Base-by-base conservation (phyloP, 768 basidiomycete species). In the Boletus eberwhitei region DNA sequence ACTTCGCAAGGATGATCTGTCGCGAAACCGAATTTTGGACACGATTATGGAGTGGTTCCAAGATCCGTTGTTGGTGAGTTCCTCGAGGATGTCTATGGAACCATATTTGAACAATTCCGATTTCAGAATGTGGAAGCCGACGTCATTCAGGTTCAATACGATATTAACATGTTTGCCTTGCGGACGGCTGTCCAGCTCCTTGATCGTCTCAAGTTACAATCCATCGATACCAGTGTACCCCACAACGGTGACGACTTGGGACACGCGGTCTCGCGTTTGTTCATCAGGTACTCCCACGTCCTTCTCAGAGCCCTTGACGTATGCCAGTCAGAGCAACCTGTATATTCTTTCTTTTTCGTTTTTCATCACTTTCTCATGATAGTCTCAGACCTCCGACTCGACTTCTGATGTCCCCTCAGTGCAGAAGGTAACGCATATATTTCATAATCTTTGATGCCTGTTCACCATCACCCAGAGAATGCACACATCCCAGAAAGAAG, bases 21-120 rank as follows among this genome's bases (percentile, higher is more conserved):
- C 83, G 14, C 82, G 90, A 13, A 87, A 90, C 66, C 76, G 78
- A 36, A 80, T 93, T 37, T 75, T 93, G 24, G 90, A 94, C 55
- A 78, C 81, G 32, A 74, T 95, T n/a, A 75, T 87, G 65, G 84
- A 87, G 41, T 96, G 93, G 93, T 82, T 90, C 39, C 77, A 80
- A 57, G 78, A 82, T 48, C 74, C 79, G 8, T 53, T 73, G 16
- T 59, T 64, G 54, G 89, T 88, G 49, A 51, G 83, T 70, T 48
- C n/a, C 22, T 35, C 31, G 1, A 14, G 19, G 41, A 39, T 47
- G 42, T 51, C 39, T 50, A 21, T 39, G 37, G 37, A 29, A 29
- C 53, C 9, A 4, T 50, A 19, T 41, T 45, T 48, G 37, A 55
- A 61, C 19, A 19, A 32, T 37, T 14, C 14, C 14, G 19, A 46